Evolutionary conservation across 116 monocot species (phyloP).

Genomic region (Papilionanthe hybrid): DNA sequence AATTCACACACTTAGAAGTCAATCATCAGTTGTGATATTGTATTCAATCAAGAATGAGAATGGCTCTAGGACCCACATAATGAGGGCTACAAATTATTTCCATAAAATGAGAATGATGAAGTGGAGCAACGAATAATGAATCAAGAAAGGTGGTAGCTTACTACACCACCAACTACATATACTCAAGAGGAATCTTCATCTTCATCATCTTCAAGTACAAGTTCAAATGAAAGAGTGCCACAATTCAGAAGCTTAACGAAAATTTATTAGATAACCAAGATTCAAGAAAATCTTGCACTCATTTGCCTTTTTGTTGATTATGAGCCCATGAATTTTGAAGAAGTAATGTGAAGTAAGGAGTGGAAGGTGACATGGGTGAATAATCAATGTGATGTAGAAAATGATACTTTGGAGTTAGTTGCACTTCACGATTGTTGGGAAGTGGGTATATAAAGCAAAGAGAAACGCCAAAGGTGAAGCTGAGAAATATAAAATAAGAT

Average conservation of each 20-base stretch:
- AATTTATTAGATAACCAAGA: background rate
- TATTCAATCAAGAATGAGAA: background rate
- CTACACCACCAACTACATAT: background rate
- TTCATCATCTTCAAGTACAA: background rate
- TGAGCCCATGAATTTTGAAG: background rate
- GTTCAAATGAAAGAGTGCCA: background rate
- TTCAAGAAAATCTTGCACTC: background rate
- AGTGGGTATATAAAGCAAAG: background rate
- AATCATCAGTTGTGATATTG: background rate
- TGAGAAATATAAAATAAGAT: background rate
- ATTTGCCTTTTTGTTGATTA: background rate
- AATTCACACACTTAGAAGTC: background rate
- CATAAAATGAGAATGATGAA: background rate
- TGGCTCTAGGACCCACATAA: background rate
- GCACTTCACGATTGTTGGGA: background rate
- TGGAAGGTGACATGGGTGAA: background rate
- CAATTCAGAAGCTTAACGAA: background rate
- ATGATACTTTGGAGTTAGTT: background rate
- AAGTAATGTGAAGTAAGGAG: background rate
- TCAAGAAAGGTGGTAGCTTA: background rate
- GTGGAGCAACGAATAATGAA: background rate
- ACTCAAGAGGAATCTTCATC: background rate
- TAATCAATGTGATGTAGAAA: background rate
- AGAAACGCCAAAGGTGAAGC: background rate
- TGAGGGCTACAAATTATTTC: background rate